Evolutionary conservation across 139 green algal species (phyloP).

Genomic region (Auxenochlorella pyrenoidosa): DNA sequence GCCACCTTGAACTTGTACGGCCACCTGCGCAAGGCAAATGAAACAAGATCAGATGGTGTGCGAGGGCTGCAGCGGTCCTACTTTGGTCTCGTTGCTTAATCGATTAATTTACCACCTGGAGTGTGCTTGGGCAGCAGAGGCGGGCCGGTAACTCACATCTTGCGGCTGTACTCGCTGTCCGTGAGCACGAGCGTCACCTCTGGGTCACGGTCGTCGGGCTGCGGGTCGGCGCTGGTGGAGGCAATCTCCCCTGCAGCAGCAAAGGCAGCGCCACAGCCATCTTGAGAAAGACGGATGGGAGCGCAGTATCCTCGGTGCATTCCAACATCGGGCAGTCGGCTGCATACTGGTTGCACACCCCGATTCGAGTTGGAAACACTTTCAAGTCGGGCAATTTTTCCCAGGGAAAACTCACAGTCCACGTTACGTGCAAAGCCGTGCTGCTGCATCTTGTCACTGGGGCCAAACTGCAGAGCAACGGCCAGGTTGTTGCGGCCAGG

Average conservation of each 20-base stretch:
- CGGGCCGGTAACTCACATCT: constrained; percentile 75
- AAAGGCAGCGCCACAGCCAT: neutral
- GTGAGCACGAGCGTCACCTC: constrained; percentile 87
- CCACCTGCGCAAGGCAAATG: constrained; percentile 29
- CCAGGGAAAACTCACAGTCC: constrained; percentile 68
- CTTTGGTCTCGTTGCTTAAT: too few relatives aligned
- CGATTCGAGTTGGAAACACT: too few relatives aligned
- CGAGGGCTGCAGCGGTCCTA: too few relatives aligned
- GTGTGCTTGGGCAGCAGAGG: neutral
- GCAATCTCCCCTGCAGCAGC: constrained; percentile 48
- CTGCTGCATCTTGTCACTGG: constrained; percentile 88
- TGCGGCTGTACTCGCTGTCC: constrained; percentile 90
- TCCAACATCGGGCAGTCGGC: too few relatives aligned
- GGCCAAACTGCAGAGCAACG: constrained; percentile 86
- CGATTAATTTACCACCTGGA: too few relatives aligned
- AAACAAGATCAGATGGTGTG: too few relatives aligned
- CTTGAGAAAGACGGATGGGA: too few relatives aligned
- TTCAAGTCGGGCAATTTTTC: too few relatives aligned
- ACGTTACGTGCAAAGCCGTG: constrained; percentile 98
- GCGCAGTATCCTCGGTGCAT: too few relatives aligned
- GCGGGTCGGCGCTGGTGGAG: constrained; percentile 61
- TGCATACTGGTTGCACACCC: too few relatives aligned
- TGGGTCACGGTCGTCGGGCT: constrained; percentile 85
- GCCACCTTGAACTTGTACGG: constrained; percentile 86
- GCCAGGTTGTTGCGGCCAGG: neutral